Conservation (phyloP, 805 yeast species). For the Candida sithepensis region DNA sequence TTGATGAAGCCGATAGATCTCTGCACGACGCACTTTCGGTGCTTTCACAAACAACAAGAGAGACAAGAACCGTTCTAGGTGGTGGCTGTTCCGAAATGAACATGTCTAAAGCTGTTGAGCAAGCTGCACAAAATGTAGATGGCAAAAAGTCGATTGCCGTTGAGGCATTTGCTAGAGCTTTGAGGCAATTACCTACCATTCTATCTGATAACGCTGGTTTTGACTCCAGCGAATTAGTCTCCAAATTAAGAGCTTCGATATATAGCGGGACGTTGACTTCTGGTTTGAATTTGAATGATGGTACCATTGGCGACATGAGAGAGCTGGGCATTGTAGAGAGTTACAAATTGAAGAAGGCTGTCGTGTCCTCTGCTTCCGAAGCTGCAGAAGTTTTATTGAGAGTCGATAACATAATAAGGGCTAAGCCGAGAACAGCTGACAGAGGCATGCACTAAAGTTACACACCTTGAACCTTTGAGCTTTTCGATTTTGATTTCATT, state of each 20-base stretch:
- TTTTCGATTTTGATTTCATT: too few relatives aligned
- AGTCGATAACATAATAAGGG: slow-evolving; percentile 95
- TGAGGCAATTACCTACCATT: slow-evolving; percentile 92
- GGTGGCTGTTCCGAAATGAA: slow-evolving; percentile 92
- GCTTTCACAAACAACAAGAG: slow-evolving; percentile 88
- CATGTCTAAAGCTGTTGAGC: slow-evolving; percentile 96
- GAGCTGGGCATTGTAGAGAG: slow-evolving; percentile 91
- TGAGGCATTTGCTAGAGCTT: slow-evolving; percentile 90
- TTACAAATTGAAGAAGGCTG: slow-evolving; percentile 87
- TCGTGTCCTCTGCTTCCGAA: slow-evolving; percentile 93
- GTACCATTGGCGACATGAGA: slow-evolving; percentile 89
- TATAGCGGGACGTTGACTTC: slow-evolving; percentile 90
- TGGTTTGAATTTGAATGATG: slow-evolving; percentile 84
- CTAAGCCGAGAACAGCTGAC: slow-evolving; percentile 96
- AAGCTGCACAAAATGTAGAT: slow-evolving; percentile 82
- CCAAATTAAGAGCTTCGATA: slow-evolving; percentile 84
- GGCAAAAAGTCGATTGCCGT: slow-evolving; percentile 94
- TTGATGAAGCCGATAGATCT: slow-evolving; percentile 97
- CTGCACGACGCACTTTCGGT: slow-evolving; percentile 96
- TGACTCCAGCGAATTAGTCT: slow-evolving; percentile 87
- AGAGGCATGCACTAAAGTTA: slow-evolving; percentile 45
- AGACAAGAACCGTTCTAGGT: slow-evolving; percentile 87
- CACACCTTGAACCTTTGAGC: too few relatives aligned
- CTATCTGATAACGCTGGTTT: slow-evolving; percentile 97
- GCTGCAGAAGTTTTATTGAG: slow-evolving; percentile 95